Evolutionary conservation across 129 eudicot genomes (phyloP), one percentile per base, ranked within the genome.

Genomic region (Gnaphalium uliginosum): DNA sequence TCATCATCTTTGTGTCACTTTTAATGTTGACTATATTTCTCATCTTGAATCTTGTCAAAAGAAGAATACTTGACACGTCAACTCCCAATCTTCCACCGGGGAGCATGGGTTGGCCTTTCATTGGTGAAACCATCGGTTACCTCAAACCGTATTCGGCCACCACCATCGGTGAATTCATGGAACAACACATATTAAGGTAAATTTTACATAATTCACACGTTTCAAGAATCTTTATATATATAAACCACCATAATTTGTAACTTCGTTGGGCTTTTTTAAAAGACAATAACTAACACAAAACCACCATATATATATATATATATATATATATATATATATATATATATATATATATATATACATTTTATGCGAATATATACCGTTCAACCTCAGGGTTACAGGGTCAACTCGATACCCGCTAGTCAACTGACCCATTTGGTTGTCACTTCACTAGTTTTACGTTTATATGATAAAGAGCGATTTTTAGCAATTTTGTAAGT

Each of bases 41-140:
- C 57, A 33, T 88, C 59, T 70, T 85, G 22, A 85, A 81, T 76
- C 69, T 84, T 68, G 30, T 68, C 48, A 81, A 76, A 32, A 89
- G 77, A 60, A 82, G 61, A 39, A 73, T 69, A 58, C 79, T 80
- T 46, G 63, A 58, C 10, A 56, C 37, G 22, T 64, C 83, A 11
- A 18, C 5, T 1, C 76, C 46, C 1, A 87, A 90, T 76, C 97
- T 94, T 67, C 98, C 98, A 27, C 98, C 98, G 0, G 98, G 98
- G 5, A 87, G 72, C 76, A 88, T 87, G 91, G 97, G 97, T 39
- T 94, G 90, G 91, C 98, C 98, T 48, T 94, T 94, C 54, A 86
- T 94, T 68, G 98, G 98, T 10, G 97, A 94, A 81, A 94, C 98
- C 63, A 83, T 94, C 33, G 91, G 89, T n/a, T 94, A 90, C 64